Evolutionary conservation across 306 rosid species (phyloP).

Genomic region (Corylus heterophylla): DNA sequence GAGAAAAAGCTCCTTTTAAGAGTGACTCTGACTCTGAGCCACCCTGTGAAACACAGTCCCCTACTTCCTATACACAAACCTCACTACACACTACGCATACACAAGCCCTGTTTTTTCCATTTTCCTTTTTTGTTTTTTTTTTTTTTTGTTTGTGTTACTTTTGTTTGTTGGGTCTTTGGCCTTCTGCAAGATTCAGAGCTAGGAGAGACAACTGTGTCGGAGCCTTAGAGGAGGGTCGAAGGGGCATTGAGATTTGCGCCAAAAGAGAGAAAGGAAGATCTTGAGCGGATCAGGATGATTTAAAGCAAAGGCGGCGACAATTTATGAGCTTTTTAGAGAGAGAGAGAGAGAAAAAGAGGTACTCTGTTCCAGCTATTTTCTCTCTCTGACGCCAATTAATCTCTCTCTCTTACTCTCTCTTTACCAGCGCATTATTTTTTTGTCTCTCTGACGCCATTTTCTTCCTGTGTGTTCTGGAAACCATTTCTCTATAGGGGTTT

Average conservation of each 20-base stretch:
- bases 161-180: background rate
- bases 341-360: constrained; percentile 9
- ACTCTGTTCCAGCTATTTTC: background rate
- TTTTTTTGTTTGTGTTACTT: background rate
- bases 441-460: constrained; percentile 21
- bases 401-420: constrained; percentile 7
- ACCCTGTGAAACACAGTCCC: constrained; percentile 61
- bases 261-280: constrained; percentile 32
- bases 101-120: constrained; percentile 12
- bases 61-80: constrained; percentile 42
- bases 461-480: background rate
- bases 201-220: constrained; percentile 51
- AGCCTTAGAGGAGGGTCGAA: background rate
- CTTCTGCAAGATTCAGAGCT: constrained; percentile 27
- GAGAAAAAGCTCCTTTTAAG: constrained; percentile 18
- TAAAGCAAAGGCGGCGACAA: constrained; percentile 82
- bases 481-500: background rate
- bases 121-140: background rate
- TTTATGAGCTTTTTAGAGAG: constrained; percentile 28
- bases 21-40: constrained; percentile 35
- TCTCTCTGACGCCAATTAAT: constrained; percentile 28
- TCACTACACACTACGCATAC: constrained; percentile 19
- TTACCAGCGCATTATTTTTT: background rate
- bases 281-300: constrained; percentile 53
- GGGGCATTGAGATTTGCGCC: constrained; percentile 71